phyloP scores from a whole-genome alignment of 75 land plant genomes.

The Sequoia sempervirens region DNA sequence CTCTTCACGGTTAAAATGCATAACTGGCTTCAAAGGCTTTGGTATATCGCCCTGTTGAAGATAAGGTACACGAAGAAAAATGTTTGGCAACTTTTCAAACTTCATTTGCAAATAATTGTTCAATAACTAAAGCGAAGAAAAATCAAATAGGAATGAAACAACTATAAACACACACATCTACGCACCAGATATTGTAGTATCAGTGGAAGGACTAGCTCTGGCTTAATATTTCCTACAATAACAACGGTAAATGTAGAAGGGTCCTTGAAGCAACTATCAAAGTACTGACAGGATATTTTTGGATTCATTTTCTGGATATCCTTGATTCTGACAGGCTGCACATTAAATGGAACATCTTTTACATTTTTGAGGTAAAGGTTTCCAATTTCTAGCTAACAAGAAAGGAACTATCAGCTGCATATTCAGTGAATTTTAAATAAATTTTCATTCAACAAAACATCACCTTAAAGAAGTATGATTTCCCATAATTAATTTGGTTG shows the following conservation, averaged over 20 bases:
- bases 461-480: constrained; percentile 95
- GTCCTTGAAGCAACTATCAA: constrained; percentile 88
- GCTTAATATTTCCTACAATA: constrained; percentile 87
- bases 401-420: background rate
- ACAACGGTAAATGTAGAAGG: constrained; percentile 90
- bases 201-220: constrained; percentile 55
- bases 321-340: constrained; percentile 80
- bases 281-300: constrained; percentile 72
- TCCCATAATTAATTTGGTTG: constrained; percentile 90
- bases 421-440: background rate
- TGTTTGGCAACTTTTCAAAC: background rate
- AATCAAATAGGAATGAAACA: background rate
- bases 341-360: constrained; percentile 1
- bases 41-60: constrained; percentile 83
- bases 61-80: background rate
- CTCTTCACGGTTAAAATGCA: constrained; percentile 80
- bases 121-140: background rate
- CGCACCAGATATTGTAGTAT: constrained; percentile 84
- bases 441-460: background rate
- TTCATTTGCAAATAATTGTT: background rate
- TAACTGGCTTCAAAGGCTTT: constrained; percentile 58
- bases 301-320: constrained; percentile 89
- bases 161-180: background rate
- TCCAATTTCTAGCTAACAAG: background rate
- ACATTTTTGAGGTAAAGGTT: background rate